phyloP scores from a whole-genome alignment of 192 early-diverging fungal genomes.

The Rhizoclosmatium globosum region DNA sequence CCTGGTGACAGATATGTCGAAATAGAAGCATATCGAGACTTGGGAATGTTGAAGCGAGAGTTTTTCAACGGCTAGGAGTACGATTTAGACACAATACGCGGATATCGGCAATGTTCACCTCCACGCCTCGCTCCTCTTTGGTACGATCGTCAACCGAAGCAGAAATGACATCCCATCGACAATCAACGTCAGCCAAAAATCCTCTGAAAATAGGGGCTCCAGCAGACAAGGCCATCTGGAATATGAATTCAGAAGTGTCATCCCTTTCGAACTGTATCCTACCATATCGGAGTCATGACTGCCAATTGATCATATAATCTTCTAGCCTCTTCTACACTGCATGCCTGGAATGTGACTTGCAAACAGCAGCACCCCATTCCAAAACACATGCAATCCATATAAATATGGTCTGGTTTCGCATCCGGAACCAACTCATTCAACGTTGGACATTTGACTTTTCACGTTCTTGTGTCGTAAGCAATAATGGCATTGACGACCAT shows the following conservation, averaged over 20 bases:
- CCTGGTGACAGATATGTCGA: conserved; percentile 82
- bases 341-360: conserved; percentile 97
- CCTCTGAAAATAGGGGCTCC: conserved; percentile 94
- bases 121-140: conserved; percentile 84
- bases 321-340: conserved; percentile 90
- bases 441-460: conserved; percentile 6
- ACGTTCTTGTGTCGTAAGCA: background rate
- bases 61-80: conserved; percentile 68
- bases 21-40: conserved; percentile 96
- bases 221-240: conserved; percentile 85
- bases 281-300: conserved; percentile 85
- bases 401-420: conserved; percentile 92
- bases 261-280: background rate
- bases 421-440: conserved; percentile 58
- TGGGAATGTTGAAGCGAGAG: conserved; percentile 82
- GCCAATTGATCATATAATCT: conserved; percentile 95
- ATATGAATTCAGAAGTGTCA: background rate
- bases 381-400: conserved; percentile 99
- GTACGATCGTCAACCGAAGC: conserved; percentile 94
- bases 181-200: conserved; percentile 94
- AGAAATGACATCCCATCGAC: conserved; percentile 97
- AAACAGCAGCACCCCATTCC: conserved; percentile 99
- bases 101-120: conserved; percentile 47
- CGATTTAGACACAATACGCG: background rate
- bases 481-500: too few relatives aligned